phyloP scores from a whole-genome alignment of 2,329 filamentous ascomycete genomes.

The Alternaria dauci region DNA sequence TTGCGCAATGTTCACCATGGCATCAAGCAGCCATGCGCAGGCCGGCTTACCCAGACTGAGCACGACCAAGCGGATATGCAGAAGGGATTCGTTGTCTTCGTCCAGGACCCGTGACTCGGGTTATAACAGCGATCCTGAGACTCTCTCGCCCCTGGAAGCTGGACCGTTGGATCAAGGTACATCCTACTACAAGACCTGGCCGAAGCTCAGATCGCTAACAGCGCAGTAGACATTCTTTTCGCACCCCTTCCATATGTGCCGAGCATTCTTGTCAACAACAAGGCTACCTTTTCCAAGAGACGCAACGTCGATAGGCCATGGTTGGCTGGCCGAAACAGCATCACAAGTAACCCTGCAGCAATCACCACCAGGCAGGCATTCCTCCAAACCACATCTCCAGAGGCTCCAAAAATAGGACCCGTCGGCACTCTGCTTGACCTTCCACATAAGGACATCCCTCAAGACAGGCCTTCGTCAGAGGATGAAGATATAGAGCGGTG shows the following conservation, averaged over 20 bases:
- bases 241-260: conserved; percentile 12
- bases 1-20: conserved; percentile 26
- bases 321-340: background rate
- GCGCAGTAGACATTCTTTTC: conserved; percentile 14
- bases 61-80: conserved; percentile 23
- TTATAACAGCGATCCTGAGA: conserved; percentile 42
- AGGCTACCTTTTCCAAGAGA: conserved; percentile 17
- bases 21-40: conserved; percentile 15
- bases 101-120: conserved; percentile 42
- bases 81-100: conserved; percentile 40
- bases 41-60: conserved; percentile 28
- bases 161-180: conserved; percentile 25
- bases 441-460: background rate
- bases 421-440: background rate
- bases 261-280: conserved; percentile 12
- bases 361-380: background rate
- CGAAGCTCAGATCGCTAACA: conserved; percentile 14
- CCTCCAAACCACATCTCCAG: background rate
- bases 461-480: conserved; percentile 6
- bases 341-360: conserved; percentile 11
- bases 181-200: background rate
- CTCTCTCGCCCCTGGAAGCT: conserved; percentile 38
- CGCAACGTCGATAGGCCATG: conserved; percentile 6
- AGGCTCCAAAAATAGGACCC: background rate
- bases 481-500: conserved; percentile 35